These are phyloP conservation scores for Insectozyma bohioensis DNA, from an alignment of 1,139 yeast genomes.

Conservation along the genomic window DNA sequence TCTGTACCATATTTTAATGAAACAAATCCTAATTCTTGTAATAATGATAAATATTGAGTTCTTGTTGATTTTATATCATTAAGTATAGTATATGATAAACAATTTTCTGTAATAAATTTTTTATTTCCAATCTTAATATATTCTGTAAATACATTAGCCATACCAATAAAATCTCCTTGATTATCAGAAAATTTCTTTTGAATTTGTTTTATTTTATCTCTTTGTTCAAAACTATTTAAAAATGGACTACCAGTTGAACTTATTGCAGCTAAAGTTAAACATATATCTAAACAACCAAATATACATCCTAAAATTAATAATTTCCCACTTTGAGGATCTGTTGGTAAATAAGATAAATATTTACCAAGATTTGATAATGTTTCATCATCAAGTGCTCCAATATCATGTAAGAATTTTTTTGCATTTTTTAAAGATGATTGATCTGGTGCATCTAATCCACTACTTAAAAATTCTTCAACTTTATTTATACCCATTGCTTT, in stretches of 20 bases:
- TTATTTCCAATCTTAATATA: slow-evolving; percentile 42
- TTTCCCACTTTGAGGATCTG: slow-evolving; percentile 86
- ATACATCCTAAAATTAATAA: slow-evolving; percentile 74
- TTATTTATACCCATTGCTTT: slow-evolving; percentile 84
- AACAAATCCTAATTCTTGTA: slow-evolving; percentile 77
- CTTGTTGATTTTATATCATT: slow-evolving; percentile 72
- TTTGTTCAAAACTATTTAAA: slow-evolving; percentile 55
- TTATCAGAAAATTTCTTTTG: slow-evolving; percentile 37
- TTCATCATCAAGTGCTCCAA: slow-evolving; percentile 67
- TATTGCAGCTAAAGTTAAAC: slow-evolving; percentile 74
- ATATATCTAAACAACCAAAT: slow-evolving; percentile 78
- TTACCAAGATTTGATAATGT: slow-evolving; percentile 76
- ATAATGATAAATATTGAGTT: slow-evolving; percentile 61
- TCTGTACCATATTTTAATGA: no score
- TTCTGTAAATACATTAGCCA: slow-evolving; percentile 54
- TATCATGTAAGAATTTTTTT: slow-evolving; percentile 55
- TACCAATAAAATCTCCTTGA: slow-evolving; percentile 74
- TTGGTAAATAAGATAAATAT: slow-evolving; percentile 77
- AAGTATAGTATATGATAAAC: slow-evolving; percentile 61
- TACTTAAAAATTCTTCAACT: slow-evolving; percentile 65
- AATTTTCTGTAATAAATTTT: slow-evolving; percentile 60
- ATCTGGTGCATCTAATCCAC: slow-evolving; percentile 84
- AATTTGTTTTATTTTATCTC: slow-evolving; percentile 59
- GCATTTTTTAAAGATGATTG: slow-evolving; percentile 61
- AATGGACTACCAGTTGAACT: slow-evolving; percentile 77